Conservation (phyloP, 2,329 filamentous ascomycete genomes). For the Coccinonectria pachysandricola region DNA sequence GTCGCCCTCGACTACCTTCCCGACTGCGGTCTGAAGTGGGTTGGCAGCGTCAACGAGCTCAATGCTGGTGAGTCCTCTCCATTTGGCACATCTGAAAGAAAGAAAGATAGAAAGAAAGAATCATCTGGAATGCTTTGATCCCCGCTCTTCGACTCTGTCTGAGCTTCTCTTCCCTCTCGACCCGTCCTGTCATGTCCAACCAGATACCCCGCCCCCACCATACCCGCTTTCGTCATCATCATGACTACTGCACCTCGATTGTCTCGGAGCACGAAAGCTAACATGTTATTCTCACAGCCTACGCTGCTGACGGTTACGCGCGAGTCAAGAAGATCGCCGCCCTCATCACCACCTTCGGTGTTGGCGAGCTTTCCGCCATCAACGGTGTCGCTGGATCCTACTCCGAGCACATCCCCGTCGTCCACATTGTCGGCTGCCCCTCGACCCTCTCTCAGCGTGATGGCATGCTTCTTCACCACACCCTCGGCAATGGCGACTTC, state of each 20-base stretch:
- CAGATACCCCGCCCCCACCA: background rate
- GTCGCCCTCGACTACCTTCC: constrained; percentile 56
- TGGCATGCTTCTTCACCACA: constrained; percentile 51
- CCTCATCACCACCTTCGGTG: constrained; percentile 66
- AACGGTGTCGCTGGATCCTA: constrained; percentile 67
- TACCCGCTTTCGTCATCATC: constrained; percentile 1
- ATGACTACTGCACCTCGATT: constrained; percentile 6
- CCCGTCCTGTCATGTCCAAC: too few species aligned
- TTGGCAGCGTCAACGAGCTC: constrained; percentile 61
- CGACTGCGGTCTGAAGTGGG: constrained; percentile 49
- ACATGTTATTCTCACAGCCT: too few species aligned
- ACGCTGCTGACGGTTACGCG: constrained; percentile 73
- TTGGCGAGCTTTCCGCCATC: constrained; percentile 63
- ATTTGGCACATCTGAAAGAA: too few species aligned
- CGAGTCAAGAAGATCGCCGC: constrained; percentile 61
- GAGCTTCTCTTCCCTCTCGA: too few species aligned
- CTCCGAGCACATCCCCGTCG: constrained; percentile 60
- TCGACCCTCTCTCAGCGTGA: constrained; percentile 37
- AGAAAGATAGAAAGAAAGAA: too few species aligned
- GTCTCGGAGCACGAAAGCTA: too few species aligned
- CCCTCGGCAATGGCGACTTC: constrained; percentile 69
- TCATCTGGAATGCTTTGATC: too few species aligned
- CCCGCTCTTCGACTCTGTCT: too few species aligned
- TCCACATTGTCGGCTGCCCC: constrained; percentile 54
- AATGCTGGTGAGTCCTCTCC: constrained; percentile 48